Conservation (phyloP, 2,329 filamentous ascomycete species). For the Monosporascus sp. region DNA sequence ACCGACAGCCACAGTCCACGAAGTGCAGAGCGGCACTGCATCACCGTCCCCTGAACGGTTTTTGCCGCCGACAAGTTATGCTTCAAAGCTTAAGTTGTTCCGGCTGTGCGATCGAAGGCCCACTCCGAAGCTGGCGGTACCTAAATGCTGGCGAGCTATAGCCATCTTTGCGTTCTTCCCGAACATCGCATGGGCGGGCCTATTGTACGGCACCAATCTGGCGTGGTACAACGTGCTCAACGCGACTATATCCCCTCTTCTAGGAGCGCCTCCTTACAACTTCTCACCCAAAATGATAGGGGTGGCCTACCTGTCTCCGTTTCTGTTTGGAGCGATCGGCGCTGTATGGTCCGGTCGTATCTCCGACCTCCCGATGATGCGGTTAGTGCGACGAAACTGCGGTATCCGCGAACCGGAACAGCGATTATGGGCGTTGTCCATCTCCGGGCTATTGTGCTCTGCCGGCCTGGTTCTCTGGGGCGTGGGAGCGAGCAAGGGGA, state of each 20-base stretch:
- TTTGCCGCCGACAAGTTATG: neutral
- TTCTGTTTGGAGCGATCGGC: constrained; percentile 27
- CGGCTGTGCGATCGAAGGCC: neutral
- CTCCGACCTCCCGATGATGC: constrained; percentile 33
- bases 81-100: neutral
- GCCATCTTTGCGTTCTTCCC: constrained; percentile 25
- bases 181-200: constrained; percentile 23
- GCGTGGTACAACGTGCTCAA: constrained; percentile 40
- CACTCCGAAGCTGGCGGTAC: neutral
- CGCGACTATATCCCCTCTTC: constrained; percentile 35
- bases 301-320: constrained; percentile 30
- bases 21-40: constrained; percentile 2
- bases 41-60: neutral
- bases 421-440: constrained; percentile 33
- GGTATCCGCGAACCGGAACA: constrained; percentile 37
- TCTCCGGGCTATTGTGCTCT: constrained; percentile 19
- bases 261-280: constrained; percentile 31
- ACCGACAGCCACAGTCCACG: constrained; percentile 3
- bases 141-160: constrained; percentile 29
- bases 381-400: constrained; percentile 32
- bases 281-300: constrained; percentile 34
- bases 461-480: constrained; percentile 12
- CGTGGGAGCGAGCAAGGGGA: neutral
- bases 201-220: constrained; percentile 36
- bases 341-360: constrained; percentile 24